Percentiles rank a stretch among this genome's conserved stretches.
These are phyloP conservation scores for Tarenaya hassleriana DNA, from an alignment of 345 rosid species.

Conservation along the genomic window DNA sequence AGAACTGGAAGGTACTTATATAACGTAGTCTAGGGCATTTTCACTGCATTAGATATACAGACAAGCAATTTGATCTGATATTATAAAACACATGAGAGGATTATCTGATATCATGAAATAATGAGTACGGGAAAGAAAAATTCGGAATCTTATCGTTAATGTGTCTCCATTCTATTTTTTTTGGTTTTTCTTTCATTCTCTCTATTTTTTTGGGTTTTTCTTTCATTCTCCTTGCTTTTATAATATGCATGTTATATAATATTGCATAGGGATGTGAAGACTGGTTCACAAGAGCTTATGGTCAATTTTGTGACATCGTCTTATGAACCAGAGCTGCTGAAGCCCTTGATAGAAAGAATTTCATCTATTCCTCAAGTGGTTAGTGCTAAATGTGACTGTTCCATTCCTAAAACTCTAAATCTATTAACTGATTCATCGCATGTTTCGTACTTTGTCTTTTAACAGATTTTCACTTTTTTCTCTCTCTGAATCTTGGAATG, in stretches of 20 bases:
- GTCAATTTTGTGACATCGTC: slow-evolving; percentile 90
- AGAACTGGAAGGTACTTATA: slow-evolving; percentile 93
- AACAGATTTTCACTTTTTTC: not conserved
- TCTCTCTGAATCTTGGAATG: slow-evolving; percentile 9
- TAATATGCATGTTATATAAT: slow-evolving; percentile 18
- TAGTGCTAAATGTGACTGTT: slow-evolving; percentile 19
- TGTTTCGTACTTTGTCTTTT: not conserved
- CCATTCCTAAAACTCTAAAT: not conserved
- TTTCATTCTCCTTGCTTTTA: slow-evolving; percentile 13
- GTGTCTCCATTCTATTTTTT: too few relatives aligned
- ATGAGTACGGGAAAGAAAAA: too few relatives aligned
- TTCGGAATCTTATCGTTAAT: too few relatives aligned
- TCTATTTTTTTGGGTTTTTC: slow-evolving; percentile 1
- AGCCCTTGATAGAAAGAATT: slow-evolving; percentile 69
- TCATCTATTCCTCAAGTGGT: slow-evolving; percentile 85
- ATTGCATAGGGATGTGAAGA: slow-evolving; percentile 51
- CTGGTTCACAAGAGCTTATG: slow-evolving; percentile 71
- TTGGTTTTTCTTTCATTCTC: not conserved
- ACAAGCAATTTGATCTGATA: too few relatives aligned
- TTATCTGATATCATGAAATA: too few relatives aligned
- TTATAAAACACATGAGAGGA: too few relatives aligned
- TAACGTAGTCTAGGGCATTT: too few relatives aligned
- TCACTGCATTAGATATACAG: not conserved
- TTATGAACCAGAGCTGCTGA: slow-evolving; percentile 77
- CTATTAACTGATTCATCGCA: not conserved